These are phyloP conservation scores for Linderniella brevidens DNA, from an alignment of 257 asterid genomes.

Conservation along the genomic window DNA sequence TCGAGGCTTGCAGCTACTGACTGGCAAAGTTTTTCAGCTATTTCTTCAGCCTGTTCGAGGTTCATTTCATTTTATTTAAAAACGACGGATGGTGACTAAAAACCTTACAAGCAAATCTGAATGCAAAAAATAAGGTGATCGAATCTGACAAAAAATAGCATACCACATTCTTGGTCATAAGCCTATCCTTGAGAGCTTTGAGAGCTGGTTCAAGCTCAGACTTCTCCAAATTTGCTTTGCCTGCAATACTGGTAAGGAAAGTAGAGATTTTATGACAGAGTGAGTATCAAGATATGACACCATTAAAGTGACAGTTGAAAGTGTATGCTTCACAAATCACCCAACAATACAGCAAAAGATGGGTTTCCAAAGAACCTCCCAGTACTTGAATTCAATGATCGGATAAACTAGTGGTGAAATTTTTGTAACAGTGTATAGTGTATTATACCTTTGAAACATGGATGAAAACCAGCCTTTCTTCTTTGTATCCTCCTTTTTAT, in stretches of 20 bases:
- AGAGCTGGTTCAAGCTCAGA: conserved; percentile 84
- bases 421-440: too few species aligned
- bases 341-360: too few species aligned
- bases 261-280: neutral
- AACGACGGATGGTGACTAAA: neutral
- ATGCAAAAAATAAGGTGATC: neutral
- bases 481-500: conserved; percentile 30
- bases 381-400: too few species aligned
- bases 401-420: too few species aligned
- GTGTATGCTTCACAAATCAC: too few species aligned
- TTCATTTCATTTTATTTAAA: conserved; percentile 7
- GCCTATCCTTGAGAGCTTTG: conserved; percentile 93
- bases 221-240: conserved; percentile 84
- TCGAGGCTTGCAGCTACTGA: conserved; percentile 93
- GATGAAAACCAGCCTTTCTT: conserved; percentile 94
- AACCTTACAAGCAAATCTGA: neutral
- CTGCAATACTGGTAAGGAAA: conserved; percentile 47
- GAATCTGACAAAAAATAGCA: conserved; percentile 9
- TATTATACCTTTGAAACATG: conserved; percentile 88
- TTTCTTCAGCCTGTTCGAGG: conserved; percentile 76
- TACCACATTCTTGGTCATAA: conserved; percentile 99
- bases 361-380: too few species aligned
- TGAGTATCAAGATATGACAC: too few species aligned
- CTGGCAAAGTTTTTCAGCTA: conserved; percentile 93
- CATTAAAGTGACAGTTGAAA: too few species aligned